These are phyloP conservation scores for Sporisorium sorghi DNA, from an alignment of 1,284 basidiomycete genomes.

Conservation along the genomic window DNA sequence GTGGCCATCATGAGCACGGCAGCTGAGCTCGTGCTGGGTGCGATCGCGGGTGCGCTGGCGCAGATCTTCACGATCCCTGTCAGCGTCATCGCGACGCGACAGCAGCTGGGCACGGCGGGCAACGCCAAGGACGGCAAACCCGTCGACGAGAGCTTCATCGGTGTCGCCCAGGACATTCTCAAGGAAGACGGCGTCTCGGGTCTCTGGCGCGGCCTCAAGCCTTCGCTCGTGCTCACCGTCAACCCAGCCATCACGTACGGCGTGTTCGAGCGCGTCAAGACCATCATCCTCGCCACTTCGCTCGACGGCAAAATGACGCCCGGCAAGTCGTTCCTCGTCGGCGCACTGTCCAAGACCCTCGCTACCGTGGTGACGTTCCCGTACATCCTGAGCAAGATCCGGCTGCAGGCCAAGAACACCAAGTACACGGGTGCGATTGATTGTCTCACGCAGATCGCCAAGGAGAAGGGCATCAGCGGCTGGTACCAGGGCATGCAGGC, in stretches of 20 bases:
- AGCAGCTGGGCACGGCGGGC: conserved; percentile 75
- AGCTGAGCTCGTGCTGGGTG: conserved; percentile 80
- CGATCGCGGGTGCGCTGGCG: conserved; percentile 89
- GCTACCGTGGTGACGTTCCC: conserved; percentile 76
- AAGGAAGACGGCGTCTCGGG: conserved; percentile 91
- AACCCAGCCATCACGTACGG: conserved; percentile 99
- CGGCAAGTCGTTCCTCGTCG: conserved; percentile 83
- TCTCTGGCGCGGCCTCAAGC: conserved; percentile 92
- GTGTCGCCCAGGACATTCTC: conserved; percentile 86
- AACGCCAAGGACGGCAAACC: conserved; percentile 67
- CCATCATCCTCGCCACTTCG: conserved; percentile 71
- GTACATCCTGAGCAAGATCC: conserved; percentile 92
- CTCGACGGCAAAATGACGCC: conserved; percentile 79
- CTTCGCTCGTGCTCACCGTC: conserved; percentile 86
- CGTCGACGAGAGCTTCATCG: conserved; percentile 74
- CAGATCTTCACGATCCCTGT: conserved; percentile 99
- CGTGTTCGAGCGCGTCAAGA: conserved; percentile 87
- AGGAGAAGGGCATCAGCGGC: conserved; percentile 75
- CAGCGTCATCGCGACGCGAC: conserved; percentile 94
- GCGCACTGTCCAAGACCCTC: conserved; percentile 93
- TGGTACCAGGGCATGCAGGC: conserved; percentile 96
- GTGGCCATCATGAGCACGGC: conserved; percentile 58
- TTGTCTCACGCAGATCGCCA: conserved; percentile 80
- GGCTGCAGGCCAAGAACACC: conserved; percentile 81
- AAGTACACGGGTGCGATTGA: conserved; percentile 79